These are phyloP conservation scores for Thymus quinquecostatus DNA, from an alignment of 257 asterid species.

Conservation along the genomic window DNA sequence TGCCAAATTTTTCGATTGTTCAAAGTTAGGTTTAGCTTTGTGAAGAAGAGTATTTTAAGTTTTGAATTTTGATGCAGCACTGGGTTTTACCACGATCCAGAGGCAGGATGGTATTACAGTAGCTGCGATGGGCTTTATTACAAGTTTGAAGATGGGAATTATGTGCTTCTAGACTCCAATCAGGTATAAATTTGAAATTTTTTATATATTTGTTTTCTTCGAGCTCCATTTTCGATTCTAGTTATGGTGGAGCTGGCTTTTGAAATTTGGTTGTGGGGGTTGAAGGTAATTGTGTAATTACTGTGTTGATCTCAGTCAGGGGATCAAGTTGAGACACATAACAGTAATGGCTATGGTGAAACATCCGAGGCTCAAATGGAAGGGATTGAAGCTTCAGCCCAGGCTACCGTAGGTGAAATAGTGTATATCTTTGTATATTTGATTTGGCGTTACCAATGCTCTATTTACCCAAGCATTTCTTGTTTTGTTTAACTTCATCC, in stretches of 20 bases:
- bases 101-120: conserved; percentile 91
- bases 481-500: conserved; percentile 4
- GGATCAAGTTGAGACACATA: conserved; percentile 37
- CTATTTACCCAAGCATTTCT: not conserved
- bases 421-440: conserved; percentile 13
- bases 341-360: conserved; percentile 34
- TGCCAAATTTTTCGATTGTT: conserved; percentile 25
- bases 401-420: conserved; percentile 48
- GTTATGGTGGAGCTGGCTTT: not conserved
- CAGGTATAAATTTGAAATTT: conserved; percentile 42
- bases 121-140: conserved; percentile 79
- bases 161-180: conserved; percentile 60
- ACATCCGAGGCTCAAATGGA: conserved; percentile 37
- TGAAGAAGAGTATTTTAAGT: not conserved
- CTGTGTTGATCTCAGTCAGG: conserved; percentile 43
- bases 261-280: conserved; percentile 1
- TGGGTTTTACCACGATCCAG: conserved; percentile 89
- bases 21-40: not conserved
- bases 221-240: not conserved
- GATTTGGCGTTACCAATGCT: not conserved
- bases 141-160: conserved; percentile 85
- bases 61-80: conserved; percentile 57
- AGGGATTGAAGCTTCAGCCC: conserved; percentile 40
- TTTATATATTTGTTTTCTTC: not conserved
- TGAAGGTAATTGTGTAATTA: conserved; percentile 6